Evolutionary conservation across 2,329 filamentous ascomycete species (phyloP), one percentile per base, ranked within the genome.

Genomic region (Sarocladium oryzae): DNA sequence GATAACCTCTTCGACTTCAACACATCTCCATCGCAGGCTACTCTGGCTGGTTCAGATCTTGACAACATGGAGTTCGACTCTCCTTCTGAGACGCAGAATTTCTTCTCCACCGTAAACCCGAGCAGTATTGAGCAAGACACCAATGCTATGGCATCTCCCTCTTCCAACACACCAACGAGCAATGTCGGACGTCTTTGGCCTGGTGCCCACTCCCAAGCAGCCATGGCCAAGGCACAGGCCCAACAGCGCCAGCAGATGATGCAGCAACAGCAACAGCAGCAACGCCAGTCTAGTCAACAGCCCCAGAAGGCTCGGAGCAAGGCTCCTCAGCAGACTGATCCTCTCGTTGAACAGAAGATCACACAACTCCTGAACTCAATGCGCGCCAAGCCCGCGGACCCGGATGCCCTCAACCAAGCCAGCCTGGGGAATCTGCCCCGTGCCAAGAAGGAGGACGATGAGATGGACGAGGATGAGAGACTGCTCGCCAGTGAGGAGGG

Each of bases 381-480:
- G 85, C 84, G 91, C 59, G 82, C 89, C 58, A 89, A 87, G 68
- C 75, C 80, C 13, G 69, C 74, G 6, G 72, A 76, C 4, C 69
- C 73, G 15, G 77, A 81, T 13, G 69, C 73, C 23, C 55, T 62
- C 28, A 53, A 56, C 21, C 56, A 61, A 26, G 74, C 80, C 46
- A 74, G 78, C 23, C 67, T 84, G n/a, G 76, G 82, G 52, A 85
- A 89, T 64, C 79, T 89, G 59, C 76, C 85, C 48, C 85, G 85
- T 56, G 71, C 81, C 56, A 91, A 85, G 78, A 97, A 97, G 77
- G 90, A 96, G 40, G 91, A 97, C 62, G 91, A 96, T 55, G 92
- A 97, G 50, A 97, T 99, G 92, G 93, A 99, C 60, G 92, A 96
- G 68, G 93, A 97, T 61, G 93, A 97, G 76, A 81, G 89, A 58